Evolutionary conservation across 805 yeast genomes (phyloP).

Genomic region (Starmerella vaccinii): DNA sequence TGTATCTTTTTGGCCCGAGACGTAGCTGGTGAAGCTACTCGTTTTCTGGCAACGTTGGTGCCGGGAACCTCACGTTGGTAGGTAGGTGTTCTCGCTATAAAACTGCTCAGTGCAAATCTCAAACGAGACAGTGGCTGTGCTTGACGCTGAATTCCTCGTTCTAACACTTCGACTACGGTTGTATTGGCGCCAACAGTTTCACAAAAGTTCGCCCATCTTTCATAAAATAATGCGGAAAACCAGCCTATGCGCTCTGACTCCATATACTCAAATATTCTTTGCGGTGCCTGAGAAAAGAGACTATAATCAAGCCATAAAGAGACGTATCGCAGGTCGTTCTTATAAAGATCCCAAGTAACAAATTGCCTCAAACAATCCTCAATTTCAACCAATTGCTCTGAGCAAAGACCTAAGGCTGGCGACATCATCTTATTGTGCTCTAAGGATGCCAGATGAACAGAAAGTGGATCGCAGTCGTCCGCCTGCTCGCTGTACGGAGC

Average conservation of each 20-base stretch:
- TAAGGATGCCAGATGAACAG: not conserved
- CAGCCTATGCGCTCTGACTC: conserved; percentile 62
- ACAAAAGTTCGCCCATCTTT: conserved; percentile 58
- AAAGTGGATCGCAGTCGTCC: not conserved
- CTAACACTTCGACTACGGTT: conserved; percentile 53
- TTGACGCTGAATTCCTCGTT: conserved; percentile 44
- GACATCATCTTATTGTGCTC: too few species aligned
- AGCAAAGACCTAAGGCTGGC: not conserved
- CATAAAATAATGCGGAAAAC: conserved; percentile 60
- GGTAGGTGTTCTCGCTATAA: too few species aligned
- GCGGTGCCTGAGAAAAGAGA: conserved; percentile 54
- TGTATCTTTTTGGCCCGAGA: not conserved
- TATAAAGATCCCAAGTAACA: conserved; percentile 49
- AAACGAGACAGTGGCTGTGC: conserved; percentile 49
- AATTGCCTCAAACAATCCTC: conserved; percentile 36
- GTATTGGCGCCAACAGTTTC: conserved; percentile 40
- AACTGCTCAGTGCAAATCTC: not conserved
- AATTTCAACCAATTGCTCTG: not conserved
- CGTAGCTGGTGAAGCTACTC: too few species aligned
- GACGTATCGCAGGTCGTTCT: conserved; percentile 72
- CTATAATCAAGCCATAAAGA: conserved; percentile 74
- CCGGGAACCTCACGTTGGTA: too few species aligned
- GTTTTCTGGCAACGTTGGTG: not conserved
- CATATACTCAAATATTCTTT: conserved; percentile 61
- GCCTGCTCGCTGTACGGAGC: too few species aligned